Evolutionary conservation across 2,329 filamentous ascomycete genomes (phyloP), one percentile per base, ranked within the genome.

Genomic region (Fusarium euwallaceae): DNA sequence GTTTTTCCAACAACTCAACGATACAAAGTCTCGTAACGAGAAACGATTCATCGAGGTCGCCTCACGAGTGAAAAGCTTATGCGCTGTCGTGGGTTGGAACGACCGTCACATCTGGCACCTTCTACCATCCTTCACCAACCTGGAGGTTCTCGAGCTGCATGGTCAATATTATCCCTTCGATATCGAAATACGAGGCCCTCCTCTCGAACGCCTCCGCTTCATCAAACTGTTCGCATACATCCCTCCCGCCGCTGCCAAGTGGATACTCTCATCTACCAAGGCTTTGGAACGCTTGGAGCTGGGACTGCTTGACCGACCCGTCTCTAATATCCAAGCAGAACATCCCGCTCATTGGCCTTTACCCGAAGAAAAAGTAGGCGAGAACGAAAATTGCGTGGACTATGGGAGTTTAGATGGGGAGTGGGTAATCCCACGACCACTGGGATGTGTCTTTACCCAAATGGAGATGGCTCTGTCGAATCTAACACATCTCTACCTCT

Each of bases 171-270:
- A 1, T 1, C 1, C 1, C 0, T 22, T 4, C 0, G 2, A 8
- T 3, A 11, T 5, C 4, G 14, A 39, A 9, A 6, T 41, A 20
- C 16, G 8, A 12, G 8, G 14, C 4, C 11, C 11, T 16, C 29
- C 64, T 1, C 34, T 77, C 3, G 14, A 20, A 0, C 37, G 34
- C 2, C 62, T 78, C 5, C 66, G 37, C 1, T 70, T 66, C n/a
- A 67, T 58, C 7, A 78, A 70, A 11, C 51, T 78, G 6, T 69
- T 55, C 29, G 69, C 22, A 1, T 75, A 75, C 5, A 58, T 78
- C 7, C 73, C 75, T 0, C 61, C 32, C 10, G 1, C 11, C 2
- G 32, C 70, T 39, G 27, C 41, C 4, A 4, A 32, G 4, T 78
- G 69, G 43, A 9, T 75, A 11, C 66, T 73, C 0, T 22, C 24